Base-by-base conservation (phyloP, 371 early-diverging fungal species). In the Mortierella sp. region DNA sequence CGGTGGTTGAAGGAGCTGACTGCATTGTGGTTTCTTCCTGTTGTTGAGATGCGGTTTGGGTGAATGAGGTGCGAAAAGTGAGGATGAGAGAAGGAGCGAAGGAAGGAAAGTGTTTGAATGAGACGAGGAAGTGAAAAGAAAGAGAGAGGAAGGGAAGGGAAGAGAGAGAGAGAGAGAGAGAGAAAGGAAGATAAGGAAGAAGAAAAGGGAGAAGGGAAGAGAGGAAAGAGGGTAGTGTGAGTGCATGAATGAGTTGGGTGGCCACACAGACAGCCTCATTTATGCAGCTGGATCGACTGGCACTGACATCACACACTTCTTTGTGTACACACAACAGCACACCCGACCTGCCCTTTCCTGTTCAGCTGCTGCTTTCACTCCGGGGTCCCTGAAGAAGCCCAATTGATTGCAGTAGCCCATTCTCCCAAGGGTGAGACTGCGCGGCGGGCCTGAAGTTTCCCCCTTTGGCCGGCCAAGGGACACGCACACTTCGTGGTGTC, bases 401-500 rank as follows among this genome's bases (percentile, higher is more conserved):
- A 43, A 43, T 43, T 3, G 43, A 43, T 43, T 43, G n/a, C n/a
- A n/a, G n/a, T n/a, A n/a, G n/a, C n/a, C n/a, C n/a, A n/a, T n/a
- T n/a, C n/a, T n/a, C n/a, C n/a, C n/a, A 59, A 16, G 31, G 14
- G 59, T 28, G 64, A 61, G 64, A 61, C 64, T 61, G 64, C 64
- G 64, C 64, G 64, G 64, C 64, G 64, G 64, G 37, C 64, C 37
- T 61, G 64, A 61, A 34, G 64, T 37, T 61, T 61, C 64, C 64
- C 64, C 64, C 64, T 61, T 61, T 61, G 64, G 64, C 64, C 64
- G 64, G 37, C 5, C 26, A 37, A 31, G 5, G 8, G 64, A 61
- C 6, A 61, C 21, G 64, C 64, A 61, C 44, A 0, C 2, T 13
- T 9, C 26, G n/a, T 13, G 61, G 31, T 57, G 13, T 57, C 57